Percentiles rank a stretch among this genome's conserved stretches.
Evolutionary conservation across 257 asterid genomes (phyloP).

Genomic region (Fraxinus anomala): DNA sequence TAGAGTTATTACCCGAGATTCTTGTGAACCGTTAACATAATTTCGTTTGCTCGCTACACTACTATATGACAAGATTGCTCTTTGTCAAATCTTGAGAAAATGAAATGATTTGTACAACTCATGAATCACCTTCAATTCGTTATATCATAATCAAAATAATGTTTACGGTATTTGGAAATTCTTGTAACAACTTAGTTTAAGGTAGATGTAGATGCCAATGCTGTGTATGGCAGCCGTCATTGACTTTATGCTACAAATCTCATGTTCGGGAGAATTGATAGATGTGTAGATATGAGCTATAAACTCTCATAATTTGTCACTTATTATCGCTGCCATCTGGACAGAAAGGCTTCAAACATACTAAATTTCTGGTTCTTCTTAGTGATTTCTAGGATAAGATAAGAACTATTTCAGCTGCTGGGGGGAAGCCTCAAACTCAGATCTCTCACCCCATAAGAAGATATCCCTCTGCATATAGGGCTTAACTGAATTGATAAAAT

Average conservation of each 20-base stretch:
- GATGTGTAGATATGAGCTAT: neutral
- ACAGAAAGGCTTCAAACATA: neutral
- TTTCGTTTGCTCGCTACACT: neutral
- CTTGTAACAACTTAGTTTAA: neutral
- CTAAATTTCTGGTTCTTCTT: neutral
- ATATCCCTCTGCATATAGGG: too few species aligned
- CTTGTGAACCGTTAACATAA: neutral
- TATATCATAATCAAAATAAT: neutral
- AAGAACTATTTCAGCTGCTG: neutral
- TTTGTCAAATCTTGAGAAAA: neutral
- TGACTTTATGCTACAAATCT: neutral
- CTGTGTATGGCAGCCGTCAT: neutral
- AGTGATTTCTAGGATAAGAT: neutral
- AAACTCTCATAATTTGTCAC: neutral
- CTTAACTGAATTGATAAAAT: too few species aligned
- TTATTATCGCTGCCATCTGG: neutral
- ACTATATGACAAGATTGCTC: neutral
- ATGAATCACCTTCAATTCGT: neutral
- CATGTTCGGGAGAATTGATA: neutral
- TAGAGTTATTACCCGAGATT: neutral
- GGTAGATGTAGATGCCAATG: neutral
- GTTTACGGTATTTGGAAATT: neutral
- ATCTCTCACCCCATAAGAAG: too few species aligned
- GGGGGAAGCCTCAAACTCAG: too few species aligned
- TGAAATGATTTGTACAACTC: neutral